Evolutionary conservation across 805 yeast genomes (phyloP).

Genomic region (Barnettozyma sp.): DNA sequence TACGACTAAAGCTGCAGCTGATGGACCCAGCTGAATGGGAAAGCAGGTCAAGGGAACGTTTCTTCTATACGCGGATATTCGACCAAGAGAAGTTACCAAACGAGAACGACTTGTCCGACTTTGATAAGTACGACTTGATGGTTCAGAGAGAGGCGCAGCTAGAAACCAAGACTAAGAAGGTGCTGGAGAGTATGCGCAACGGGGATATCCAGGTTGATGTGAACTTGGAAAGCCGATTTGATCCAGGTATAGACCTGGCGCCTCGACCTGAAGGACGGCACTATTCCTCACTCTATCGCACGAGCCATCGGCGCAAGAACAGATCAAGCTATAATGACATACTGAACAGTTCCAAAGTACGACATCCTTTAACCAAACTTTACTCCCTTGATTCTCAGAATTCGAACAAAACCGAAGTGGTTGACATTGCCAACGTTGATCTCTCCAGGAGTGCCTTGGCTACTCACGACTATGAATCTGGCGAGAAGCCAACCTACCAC

Average conservation of each 20-base stretch:
- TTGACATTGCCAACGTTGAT: conserved; percentile 18
- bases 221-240: conserved; percentile 19
- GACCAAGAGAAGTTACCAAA: conserved; percentile 7
- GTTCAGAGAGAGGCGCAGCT: conserved; percentile 28
- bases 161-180: conserved; percentile 23
- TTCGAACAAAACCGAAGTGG: conserved; percentile 23
- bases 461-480: conserved; percentile 2
- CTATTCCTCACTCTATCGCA: too few species aligned
- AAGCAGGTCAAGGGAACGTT: conserved; percentile 23
- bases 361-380: conserved; percentile 1
- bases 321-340: not conserved
- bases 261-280: not conserved
- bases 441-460: conserved; percentile 4
- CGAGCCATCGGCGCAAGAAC: not conserved
- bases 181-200: conserved; percentile 12
- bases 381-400: conserved; percentile 1
- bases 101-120: conserved; percentile 23
- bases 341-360: not conserved
- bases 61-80: conserved; percentile 24
- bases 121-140: conserved; percentile 28
- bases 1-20: conserved; percentile 12
- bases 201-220: conserved; percentile 18
- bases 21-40: conserved; percentile 18
- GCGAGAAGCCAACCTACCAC: conserved; percentile 14
- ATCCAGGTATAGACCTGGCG: conserved; percentile 21